Evolutionary conservation across 1,284 basidiomycete genomes (phyloP), one percentile per base, ranked within the genome.

Genomic region (Cryptococcus amylolentus): DNA sequence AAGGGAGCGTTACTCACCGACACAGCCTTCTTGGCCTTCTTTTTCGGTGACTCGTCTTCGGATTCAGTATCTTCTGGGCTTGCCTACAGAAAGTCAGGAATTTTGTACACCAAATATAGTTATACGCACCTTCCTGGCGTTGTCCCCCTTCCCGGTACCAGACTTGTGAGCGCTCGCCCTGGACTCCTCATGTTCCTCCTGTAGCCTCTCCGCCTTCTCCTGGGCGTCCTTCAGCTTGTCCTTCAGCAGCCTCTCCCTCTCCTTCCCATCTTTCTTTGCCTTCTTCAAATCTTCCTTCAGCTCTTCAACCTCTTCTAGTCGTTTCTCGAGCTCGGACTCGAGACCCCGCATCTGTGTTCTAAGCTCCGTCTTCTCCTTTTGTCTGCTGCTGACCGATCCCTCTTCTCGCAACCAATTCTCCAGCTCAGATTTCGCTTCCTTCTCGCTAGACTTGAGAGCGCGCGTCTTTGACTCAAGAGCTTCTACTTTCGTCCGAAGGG

Each of bases 291-390:
- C 72, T 41, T 74, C 68, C 23, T 57, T 58, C 0, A 64, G 50
- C 51, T 73, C 71, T 5, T 57, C 54, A 5, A 68, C 54, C 43
- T 71, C 66, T 10, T 68, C 64, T 6, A 38, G 55, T 26, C 64
- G 64, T 42, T 51, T 64, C 6, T 50, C 43, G 3, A 70, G 62
- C 23, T 70, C 65, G 1, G 56, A 28, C 56, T 72, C 71, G 7
- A 66, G 58, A 2, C 50, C 55, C 10, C 67, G 58, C 10, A 76
- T 54, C 26, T 68, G 57, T 3, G 53, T 58, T 28, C 66, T 60
- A 27, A 72, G 61, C 47, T 72, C 66, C 10, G 60, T 55, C 45
- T 67, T 62, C 41, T 67, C 64, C 46, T 68, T 64, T 47, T 69
- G 69, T 14, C 56, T 56, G 58, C 69, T 64, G 48, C 48, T 49